phyloP scores from a whole-genome alignment of 1,139 yeast species.

The Yamadazyma trypodendri region DNA sequence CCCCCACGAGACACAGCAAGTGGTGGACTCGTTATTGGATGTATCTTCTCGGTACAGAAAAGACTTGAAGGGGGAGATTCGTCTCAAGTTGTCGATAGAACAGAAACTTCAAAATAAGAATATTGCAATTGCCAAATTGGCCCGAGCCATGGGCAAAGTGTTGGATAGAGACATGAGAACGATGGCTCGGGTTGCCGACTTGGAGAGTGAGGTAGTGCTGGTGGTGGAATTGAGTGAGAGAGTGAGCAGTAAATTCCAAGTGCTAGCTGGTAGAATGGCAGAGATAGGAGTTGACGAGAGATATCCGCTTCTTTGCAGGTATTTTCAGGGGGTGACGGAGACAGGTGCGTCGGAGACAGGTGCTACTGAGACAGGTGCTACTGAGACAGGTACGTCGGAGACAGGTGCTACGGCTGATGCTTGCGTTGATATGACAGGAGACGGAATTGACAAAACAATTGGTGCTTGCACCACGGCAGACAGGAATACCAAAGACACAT shows the following conservation, averaged over 20 bases:
- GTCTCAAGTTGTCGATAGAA: conserved; percentile 34
- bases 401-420: too few species aligned
- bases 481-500: too few species aligned
- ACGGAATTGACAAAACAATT: too few species aligned
- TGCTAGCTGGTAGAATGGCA: conserved; percentile 10
- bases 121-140: conserved; percentile 29
- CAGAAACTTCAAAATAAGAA: conserved; percentile 39
- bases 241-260: conserved; percentile 14
- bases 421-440: too few species aligned
- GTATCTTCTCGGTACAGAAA: conserved; percentile 38
- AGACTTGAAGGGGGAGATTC: conserved; percentile 40
- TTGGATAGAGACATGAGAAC: conserved; percentile 21
- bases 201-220: conserved; percentile 17
- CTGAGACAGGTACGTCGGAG: too few species aligned
- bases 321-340: not conserved
- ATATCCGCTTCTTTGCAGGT: conserved; percentile 3
- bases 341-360: not conserved
- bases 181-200: conserved; percentile 16
- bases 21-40: conserved; percentile 30
- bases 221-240: conserved; percentile 16
- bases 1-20: conserved; percentile 30
- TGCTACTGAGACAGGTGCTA: too few species aligned
- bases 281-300: conserved; percentile 5
- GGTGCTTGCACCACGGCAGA: too few species aligned
- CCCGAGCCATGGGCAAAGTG: conserved; percentile 22